These are phyloP conservation scores for sweet orange (Citrus sinensis) DNA, from an alignment of 345 rosid genomes.

Conservation along the genomic window DVS_A1.0 CM039164.1:14823501-14824000, in stretches of 20 bases:
- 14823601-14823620: slow-evolving; percentile 75
- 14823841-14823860: neutral
- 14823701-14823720: slow-evolving; percentile 96
- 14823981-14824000: neutral
- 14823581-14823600: neutral
- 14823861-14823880: neutral
- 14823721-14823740: slow-evolving; percentile 15
- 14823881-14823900: neutral
- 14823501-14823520: neutral
- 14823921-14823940: too few relatives aligned
- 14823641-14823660: slow-evolving; percentile 72
- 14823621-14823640: slow-evolving; percentile 77
- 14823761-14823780: neutral
- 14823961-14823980: neutral
- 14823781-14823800: neutral
- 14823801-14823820: neutral
- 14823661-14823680: slow-evolving; percentile 68
- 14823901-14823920: neutral
- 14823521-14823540: neutral
- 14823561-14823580: neutral
- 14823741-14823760: neutral
- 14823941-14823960: too few relatives aligned
- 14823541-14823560: neutral
- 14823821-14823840: too few relatives aligned
- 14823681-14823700: slow-evolving; percentile 94